These are phyloP conservation scores for Lecanicillium sp. DNA, from an alignment of 2,329 filamentous ascomycete species.

Conservation along the genomic window DNA sequence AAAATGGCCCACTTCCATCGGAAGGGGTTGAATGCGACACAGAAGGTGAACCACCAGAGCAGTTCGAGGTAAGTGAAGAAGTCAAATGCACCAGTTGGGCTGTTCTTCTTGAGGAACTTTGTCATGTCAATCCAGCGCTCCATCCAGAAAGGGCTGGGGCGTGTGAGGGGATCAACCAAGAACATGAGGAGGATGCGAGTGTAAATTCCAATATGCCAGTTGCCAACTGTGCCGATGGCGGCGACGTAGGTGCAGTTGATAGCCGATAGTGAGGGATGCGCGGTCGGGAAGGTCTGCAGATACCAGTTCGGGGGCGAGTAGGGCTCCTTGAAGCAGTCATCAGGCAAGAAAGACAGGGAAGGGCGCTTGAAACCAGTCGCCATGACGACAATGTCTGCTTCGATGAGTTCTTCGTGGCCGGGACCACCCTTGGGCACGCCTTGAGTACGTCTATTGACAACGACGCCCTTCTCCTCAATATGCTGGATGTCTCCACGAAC, in stretches of 20 bases:
- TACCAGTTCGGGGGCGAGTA: slow-evolving; percentile 84
- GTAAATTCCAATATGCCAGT: slow-evolving; percentile 88
- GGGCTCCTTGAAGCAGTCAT: slow-evolving; percentile 63
- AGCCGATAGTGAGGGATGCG: slow-evolving; percentile 64
- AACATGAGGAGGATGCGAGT: slow-evolving; percentile 84
- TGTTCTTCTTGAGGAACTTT: slow-evolving; percentile 56
- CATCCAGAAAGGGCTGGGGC: slow-evolving; percentile 69
- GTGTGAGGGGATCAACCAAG: slow-evolving; percentile 67
- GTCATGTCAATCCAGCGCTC: slow-evolving; percentile 84
- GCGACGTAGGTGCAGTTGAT: slow-evolving; percentile 80
- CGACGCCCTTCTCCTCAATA: slow-evolving; percentile 56
- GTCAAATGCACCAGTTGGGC: slow-evolving; percentile 72
- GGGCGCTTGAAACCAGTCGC: slow-evolving; percentile 77
- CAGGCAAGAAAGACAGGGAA: slow-evolving; percentile 63
- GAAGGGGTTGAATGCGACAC: slow-evolving; percentile 73
- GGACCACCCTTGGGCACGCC: slow-evolving; percentile 72
- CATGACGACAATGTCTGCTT: slow-evolving; percentile 72
- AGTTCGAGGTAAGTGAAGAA: slow-evolving; percentile 86
- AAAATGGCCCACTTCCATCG: slow-evolving; percentile 86
- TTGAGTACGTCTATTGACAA: slow-evolving; percentile 62
- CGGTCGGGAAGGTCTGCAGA: slow-evolving; percentile 74
- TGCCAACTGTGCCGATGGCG: slow-evolving; percentile 74
- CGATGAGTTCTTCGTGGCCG: slow-evolving; percentile 56
- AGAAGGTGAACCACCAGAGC: slow-evolving; percentile 79
- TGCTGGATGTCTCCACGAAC: slow-evolving; percentile 69